phyloP scores from a whole-genome alignment of 1,284 basidiomycete species.

The Cryptococcus amylolentus region DNA sequence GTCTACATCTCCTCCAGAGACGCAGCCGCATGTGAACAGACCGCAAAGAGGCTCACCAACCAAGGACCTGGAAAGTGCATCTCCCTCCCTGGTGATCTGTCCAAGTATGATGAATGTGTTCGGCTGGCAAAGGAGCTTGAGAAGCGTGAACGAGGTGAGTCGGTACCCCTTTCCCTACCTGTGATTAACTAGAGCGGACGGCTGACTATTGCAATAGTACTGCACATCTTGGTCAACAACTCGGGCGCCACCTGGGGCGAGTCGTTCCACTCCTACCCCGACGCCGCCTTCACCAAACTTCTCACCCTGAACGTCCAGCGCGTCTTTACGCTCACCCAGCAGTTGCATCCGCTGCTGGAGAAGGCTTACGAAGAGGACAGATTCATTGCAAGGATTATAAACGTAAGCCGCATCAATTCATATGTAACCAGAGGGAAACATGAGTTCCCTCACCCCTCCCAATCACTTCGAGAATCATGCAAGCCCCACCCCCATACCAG shows the following conservation, averaged over 20 bases:
- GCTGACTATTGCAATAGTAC: constrained; percentile 24
- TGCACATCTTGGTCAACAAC: constrained; percentile 65
- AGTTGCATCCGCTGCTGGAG: constrained; percentile 61
- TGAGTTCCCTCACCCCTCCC: too few relatives aligned
- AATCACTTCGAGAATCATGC: not conserved
- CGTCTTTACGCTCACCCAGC: constrained; percentile 67
- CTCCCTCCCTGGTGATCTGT: constrained; percentile 61
- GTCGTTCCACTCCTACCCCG: constrained; percentile 58
- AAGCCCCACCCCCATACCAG: not conserved
- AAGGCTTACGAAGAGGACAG: constrained; percentile 55
- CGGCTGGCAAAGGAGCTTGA: constrained; percentile 57
- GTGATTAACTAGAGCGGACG: not conserved
- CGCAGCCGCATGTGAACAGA: constrained; percentile 57
- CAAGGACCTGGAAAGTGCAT: constrained; percentile 60
- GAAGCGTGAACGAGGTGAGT: constrained; percentile 54
- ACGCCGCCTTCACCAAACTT: constrained; percentile 49
- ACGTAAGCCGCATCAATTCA: constrained; percentile 49
- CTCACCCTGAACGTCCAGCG: constrained; percentile 65
- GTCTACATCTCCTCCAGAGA: constrained; percentile 69
- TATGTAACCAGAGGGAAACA: too few relatives aligned
- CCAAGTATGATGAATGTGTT: constrained; percentile 60
- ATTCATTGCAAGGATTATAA: constrained; percentile 57
- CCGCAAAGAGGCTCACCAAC: constrained; percentile 58
- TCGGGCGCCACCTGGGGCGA: constrained; percentile 65
- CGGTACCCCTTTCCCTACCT: not conserved